Conservation (phyloP, 352 stramenopile genomes). For the Peronospora destructor region DNA sequence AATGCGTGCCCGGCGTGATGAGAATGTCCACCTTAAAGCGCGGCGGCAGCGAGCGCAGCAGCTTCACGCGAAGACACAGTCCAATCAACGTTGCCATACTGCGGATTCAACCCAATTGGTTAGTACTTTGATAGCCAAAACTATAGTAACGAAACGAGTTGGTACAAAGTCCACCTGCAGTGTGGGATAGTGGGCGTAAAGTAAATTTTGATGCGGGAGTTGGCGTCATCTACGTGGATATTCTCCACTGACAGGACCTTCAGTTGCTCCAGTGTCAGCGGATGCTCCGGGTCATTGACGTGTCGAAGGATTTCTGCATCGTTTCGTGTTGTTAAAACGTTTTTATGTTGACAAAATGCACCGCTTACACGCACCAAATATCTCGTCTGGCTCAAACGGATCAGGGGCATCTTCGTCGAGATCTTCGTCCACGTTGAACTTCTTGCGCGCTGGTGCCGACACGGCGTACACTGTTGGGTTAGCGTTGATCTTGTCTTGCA, state of each 20-base stretch:
- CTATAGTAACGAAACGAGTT: background rate
- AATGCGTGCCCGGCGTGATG: conserved; percentile 92
- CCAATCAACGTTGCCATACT: conserved; percentile 97
- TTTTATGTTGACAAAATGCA: background rate
- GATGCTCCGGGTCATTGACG: conserved; percentile 91
- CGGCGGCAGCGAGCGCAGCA: conserved; percentile 88
- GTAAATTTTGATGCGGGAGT: conserved; percentile 71
- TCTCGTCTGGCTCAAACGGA: conserved; percentile 75
- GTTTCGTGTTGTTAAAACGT: conserved; percentile 3
- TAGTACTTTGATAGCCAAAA: conserved; percentile 1
- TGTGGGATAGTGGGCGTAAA: conserved; percentile 95
- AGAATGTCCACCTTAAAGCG: conserved; percentile 92
- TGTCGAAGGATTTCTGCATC: conserved; percentile 74
- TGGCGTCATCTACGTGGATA: conserved; percentile 80
- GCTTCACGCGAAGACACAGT: conserved; percentile 93
- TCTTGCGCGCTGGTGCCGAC: conserved; percentile 40
- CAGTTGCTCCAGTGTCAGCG: conserved; percentile 90
- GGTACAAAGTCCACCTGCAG: conserved; percentile 65
- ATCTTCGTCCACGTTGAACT: conserved; percentile 55
- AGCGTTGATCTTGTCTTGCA: conserved; percentile 84
- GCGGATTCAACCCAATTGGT: background rate
- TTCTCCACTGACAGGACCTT: conserved; percentile 90
- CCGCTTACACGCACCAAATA: conserved; percentile 59
- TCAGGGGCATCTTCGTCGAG: conserved; percentile 63
- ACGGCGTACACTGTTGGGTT: conserved; percentile 86